These are phyloP conservation scores for Hypomontagnella monticulosa DNA, from an alignment of 495 filamentous ascomycete genomes.

Conservation along the genomic window DNA sequence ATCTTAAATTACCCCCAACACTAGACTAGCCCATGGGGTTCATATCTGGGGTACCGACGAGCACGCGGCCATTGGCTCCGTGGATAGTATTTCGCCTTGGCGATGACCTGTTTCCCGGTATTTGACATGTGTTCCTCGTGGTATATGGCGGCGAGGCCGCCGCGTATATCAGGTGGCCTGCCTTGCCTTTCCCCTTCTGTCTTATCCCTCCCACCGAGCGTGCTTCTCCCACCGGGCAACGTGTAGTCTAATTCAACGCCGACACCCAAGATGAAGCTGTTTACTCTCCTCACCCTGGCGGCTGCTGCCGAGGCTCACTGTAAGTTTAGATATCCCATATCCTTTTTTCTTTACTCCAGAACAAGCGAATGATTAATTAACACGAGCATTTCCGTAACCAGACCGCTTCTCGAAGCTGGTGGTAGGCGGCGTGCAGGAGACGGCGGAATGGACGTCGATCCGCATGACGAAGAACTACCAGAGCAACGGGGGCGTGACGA, in stretches of 20 bases:
- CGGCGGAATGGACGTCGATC: slow-evolving; percentile 53
- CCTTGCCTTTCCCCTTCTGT: not conserved
- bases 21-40: slow-evolving; percentile 14
- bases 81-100: slow-evolving; percentile 26
- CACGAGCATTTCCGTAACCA: slow-evolving; percentile 9
- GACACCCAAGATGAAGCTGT: slow-evolving; percentile 28
- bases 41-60: slow-evolving; percentile 32
- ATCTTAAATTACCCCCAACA: slow-evolving; percentile 9
- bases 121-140: slow-evolving; percentile 21
- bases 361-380: not conserved
- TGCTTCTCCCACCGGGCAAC: slow-evolving; percentile 22
- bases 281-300: slow-evolving; percentile 33
- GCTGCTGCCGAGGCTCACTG: slow-evolving; percentile 40
- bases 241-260: not conserved
- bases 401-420: slow-evolving; percentile 54
- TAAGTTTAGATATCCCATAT: slow-evolving; percentile 15
- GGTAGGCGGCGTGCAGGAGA: slow-evolving; percentile 46
- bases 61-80: slow-evolving; percentile 15
- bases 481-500: slow-evolving; percentile 52
- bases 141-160: not conserved
- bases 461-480: slow-evolving; percentile 62
- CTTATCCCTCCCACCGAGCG: not conserved
- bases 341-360: not conserved
- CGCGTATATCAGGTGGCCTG: slow-evolving; percentile 19
- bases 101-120: slow-evolving; percentile 27